Conservation (phyloP, 192 early-diverging fungal genomes). For the Backusella australiensis region DNA sequence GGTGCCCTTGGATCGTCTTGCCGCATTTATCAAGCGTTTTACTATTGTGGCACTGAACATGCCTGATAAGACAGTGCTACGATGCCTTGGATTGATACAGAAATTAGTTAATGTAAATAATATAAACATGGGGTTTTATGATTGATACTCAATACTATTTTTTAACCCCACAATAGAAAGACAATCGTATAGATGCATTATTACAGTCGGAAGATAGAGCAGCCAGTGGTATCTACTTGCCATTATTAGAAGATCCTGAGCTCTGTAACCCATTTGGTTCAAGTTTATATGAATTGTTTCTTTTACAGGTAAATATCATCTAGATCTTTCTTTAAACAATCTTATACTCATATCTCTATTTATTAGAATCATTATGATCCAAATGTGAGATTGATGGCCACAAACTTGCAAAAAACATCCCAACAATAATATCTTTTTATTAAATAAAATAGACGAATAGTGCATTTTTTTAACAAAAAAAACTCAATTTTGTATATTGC, state of each 20-base stretch:
- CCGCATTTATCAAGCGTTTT: slow-evolving; percentile 89
- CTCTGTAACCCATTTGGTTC: slow-evolving; percentile 95
- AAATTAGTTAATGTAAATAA: slow-evolving; percentile 56
- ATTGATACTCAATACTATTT: background rate
- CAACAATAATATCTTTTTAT: background rate
- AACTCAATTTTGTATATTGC: background rate
- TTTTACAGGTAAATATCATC: slow-evolving; percentile 60
- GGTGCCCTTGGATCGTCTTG: slow-evolving; percentile 77
- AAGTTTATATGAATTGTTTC: slow-evolving; percentile 82
- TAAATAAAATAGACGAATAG: background rate
- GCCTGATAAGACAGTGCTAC: slow-evolving; percentile 69
- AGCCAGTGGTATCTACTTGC: slow-evolving; percentile 76
- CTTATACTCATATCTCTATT: background rate
- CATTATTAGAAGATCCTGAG: slow-evolving; percentile 86
- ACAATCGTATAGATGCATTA: slow-evolving; percentile 50
- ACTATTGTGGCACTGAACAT: slow-evolving; percentile 68
- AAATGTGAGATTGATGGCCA: slow-evolving; percentile 46
- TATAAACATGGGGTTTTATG: background rate
- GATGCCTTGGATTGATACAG: slow-evolving; percentile 64
- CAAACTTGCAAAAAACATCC: slow-evolving; percentile 30
- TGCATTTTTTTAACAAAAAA: background rate
- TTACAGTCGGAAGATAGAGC: slow-evolving; percentile 51
- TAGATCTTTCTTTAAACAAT: background rate
- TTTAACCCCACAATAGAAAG: slow-evolving; percentile 34
- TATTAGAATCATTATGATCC: slow-evolving; percentile 58